Percentiles rank a stretch among this genome's conserved stretches.
Evolutionary conservation across 768 basidiomycete genomes (phyloP).

Genomic region (Flagelloscypha sp.): DNA sequence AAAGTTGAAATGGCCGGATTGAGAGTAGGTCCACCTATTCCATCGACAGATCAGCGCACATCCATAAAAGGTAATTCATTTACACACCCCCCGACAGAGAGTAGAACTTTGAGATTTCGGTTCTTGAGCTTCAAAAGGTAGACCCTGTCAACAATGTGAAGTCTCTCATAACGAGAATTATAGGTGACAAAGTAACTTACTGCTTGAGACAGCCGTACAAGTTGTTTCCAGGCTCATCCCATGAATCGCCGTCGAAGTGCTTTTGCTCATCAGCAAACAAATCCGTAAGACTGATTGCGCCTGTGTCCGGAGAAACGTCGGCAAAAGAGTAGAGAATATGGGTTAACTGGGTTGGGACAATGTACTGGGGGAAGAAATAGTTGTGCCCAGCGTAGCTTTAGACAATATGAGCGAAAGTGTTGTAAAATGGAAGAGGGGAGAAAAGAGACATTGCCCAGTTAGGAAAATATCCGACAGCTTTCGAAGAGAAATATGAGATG

Average conservation of each 20-base stretch:
- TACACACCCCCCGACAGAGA: constrained; percentile 47
- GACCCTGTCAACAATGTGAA: constrained; percentile 16
- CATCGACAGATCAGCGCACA: too few relatives aligned
- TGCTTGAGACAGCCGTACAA: constrained; percentile 80
- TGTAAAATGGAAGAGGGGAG: neutral
- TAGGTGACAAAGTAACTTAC: constrained; percentile 18
- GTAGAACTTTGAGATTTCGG: constrained; percentile 44
- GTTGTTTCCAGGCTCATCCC: constrained; percentile 69
- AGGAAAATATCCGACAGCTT: constrained; percentile 40
- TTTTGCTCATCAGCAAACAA: constrained; percentile 72
- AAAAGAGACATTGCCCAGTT: constrained; percentile 33
- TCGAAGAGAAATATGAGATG: neutral
- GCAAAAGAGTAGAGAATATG: constrained; percentile 80
- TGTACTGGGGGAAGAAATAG: too few relatives aligned
- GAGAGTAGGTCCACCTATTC: constrained; percentile 72
- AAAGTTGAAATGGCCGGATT: constrained; percentile 59
- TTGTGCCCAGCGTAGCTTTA: too few relatives aligned
- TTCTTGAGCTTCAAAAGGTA: constrained; percentile 53
- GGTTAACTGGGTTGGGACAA: constrained; percentile 51
- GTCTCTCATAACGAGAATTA: neutral
- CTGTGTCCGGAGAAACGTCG: constrained; percentile 54
- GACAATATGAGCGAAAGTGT: constrained; percentile 5
- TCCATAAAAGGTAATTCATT: too few relatives aligned
- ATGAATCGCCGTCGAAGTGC: constrained; percentile 64
- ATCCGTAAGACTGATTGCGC: constrained; percentile 61